Evolutionary conservation across 257 asterid genomes (phyloP).

Genomic region (Leptodermis oblonga): DNA sequence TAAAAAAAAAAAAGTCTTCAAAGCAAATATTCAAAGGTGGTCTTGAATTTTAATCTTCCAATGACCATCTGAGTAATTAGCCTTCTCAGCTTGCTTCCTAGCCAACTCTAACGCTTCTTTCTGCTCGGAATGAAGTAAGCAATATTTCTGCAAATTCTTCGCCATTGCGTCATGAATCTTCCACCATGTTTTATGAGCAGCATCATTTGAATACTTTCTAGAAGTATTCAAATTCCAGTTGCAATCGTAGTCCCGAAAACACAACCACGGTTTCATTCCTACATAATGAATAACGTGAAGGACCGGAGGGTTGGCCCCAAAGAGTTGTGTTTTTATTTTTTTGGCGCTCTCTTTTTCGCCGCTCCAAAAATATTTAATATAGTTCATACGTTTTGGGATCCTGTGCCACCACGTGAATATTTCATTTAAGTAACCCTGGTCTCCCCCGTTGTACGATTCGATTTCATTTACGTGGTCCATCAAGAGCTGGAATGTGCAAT

Average conservation of each 20-base stretch:
- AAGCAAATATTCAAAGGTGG: slow-evolving; percentile 50
- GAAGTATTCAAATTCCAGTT: too few relatives aligned
- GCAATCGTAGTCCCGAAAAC: too few relatives aligned
- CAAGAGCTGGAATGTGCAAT: slow-evolving; percentile 70
- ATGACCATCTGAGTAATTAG: too few relatives aligned
- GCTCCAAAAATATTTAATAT: slow-evolving; percentile 77
- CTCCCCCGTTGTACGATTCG: slow-evolving; percentile 87
- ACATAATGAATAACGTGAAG: slow-evolving; percentile 78
- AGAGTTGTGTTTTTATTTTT: slow-evolving; percentile 52
- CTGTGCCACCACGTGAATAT: slow-evolving; percentile 95
- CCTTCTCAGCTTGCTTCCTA: slow-evolving; percentile 71
- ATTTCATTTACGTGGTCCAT: slow-evolving; percentile 83
- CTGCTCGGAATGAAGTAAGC: slow-evolving; percentile 77
- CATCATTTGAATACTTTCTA: too few relatives aligned
- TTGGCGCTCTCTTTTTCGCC: slow-evolving; percentile 69
- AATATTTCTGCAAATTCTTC: slow-evolving; percentile 64
- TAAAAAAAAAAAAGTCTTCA: slow-evolving; percentile 73
- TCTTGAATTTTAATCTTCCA: slow-evolving; percentile 65
- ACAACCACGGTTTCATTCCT: slow-evolving; percentile 82
- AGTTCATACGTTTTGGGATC: slow-evolving; percentile 81
- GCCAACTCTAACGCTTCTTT: slow-evolving; percentile 87
- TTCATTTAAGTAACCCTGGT: slow-evolving; percentile 85
- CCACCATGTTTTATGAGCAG: slow-evolving; percentile 87
- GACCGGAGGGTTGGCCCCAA: slow-evolving; percentile 77
- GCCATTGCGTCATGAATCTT: slow-evolving; percentile 91